Evolutionary conservation across 306 rosid genomes (phyloP), one percentile per base, ranked within the genome.

Genomic region (Prunus mongolica): DNA sequence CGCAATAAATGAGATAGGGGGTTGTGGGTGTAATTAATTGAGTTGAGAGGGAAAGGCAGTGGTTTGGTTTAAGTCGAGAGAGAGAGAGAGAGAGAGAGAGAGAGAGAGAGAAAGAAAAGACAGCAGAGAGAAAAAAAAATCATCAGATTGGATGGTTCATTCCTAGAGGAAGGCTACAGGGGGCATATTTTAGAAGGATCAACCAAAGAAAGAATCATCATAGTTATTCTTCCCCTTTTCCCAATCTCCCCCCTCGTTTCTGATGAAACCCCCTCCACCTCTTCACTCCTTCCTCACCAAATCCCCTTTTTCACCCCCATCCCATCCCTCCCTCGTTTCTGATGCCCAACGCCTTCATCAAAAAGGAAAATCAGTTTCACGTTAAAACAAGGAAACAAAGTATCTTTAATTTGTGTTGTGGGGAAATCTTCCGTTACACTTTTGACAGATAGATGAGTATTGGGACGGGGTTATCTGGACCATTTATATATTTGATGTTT

Each of bases 111-210:
- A 78, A 51, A 34, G 54, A 64, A 61, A 52, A 52, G 55, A 74
- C 69, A 75, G 72, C 52, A 72, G 84, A 81, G 50, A 70, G 1
- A 16, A 55, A 22, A 63, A 63, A 63, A 66, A 65, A 77, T 64
- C 32, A 82, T 51, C 14, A 82, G 89, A 89, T 78, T 82, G 85
- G 90, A 88, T 76, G 67, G 83, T 76, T 91, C 75, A 80, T 83
- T 81, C 66, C 71, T 56, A 71, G 7, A 76, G 34, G 68, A 67
- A 45, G 64, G 50, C 50, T 13, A 51, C 57, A 15, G 46, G 62
- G 44, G 80, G 90, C 83, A 88, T 80, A 83, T 87, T 83, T 84
- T 34, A 69, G 18, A 12, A 32, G 62, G 65, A 58, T 12, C 65
- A 56, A 56, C 11, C 62, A 24, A 24, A 41, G 66, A 80, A 71